Base-by-base conservation (phyloP, 768 basidiomycete genomes). In the Piloderma croceum region DNA sequence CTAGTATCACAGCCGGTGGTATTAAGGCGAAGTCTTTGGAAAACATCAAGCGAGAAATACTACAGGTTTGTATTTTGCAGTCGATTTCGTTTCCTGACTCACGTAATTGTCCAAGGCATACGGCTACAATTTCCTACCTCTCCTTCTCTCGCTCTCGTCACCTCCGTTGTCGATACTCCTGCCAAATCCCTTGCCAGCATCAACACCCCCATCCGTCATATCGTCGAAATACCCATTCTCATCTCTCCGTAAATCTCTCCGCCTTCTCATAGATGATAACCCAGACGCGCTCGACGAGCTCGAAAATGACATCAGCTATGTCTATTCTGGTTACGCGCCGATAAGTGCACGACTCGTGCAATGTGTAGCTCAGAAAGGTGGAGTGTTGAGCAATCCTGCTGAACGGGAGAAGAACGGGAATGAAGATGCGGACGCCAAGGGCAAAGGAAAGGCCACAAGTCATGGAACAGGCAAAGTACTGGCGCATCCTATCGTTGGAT, bases 281-380 rank as follows among this genome's bases (percentile, higher is more conserved):
- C 72, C 76, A 34, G 86, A 89, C 51, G 78, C 77, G 7, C 61
- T 83, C 21, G 86, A 85, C 45, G 85, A 87, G 54, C 73, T 85
- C 24, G 91, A 96, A 56, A 90, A 90, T 56, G 96, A 99, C 60
- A 89, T 97, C 60, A 83, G 88, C 45, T 98, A 88, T 58, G 88
- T 90, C 24, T 99, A 96, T 65, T 96, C 92, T 1, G 96, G 94
- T 15, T 98, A 91, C 60, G 94, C 96, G 1, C 96, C 96, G 11
- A 79, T 98, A 49, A 89, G 84, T 57, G 63, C 97, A 19, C 79
- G 96, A 24, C 74, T 98, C 6, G 83, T 98, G 3, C 96, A 98
- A 64, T 92, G 92, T 58, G 70, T 90, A 33, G 87, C 88, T 11
- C 90, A 93, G 65, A 96, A 90, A 63, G 86, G 84, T 24, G 84